Percentiles rank a stretch among this genome's conserved stretches.
Evolutionary conservation across 2,329 filamentous ascomycete genomes (phyloP).

Genomic region (Penicillium sp.): DNA sequence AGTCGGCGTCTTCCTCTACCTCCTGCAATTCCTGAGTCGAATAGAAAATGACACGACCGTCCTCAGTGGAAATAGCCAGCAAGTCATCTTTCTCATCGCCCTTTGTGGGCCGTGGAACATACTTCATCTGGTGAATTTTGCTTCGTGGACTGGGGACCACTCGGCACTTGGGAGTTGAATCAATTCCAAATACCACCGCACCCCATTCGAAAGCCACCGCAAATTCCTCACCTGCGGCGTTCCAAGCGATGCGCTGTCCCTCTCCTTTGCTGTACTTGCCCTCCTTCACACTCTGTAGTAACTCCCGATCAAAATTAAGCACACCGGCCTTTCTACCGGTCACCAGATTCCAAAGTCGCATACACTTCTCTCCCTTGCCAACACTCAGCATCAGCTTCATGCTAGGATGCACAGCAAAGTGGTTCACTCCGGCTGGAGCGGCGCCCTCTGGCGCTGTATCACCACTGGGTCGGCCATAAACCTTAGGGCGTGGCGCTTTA

Average conservation of each 20-base stretch:
- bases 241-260: constrained; percentile 80
- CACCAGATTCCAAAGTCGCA: constrained; percentile 95
- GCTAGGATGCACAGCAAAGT: constrained; percentile 92
- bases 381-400: constrained; percentile 97
- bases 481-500: constrained; percentile 82
- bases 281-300: constrained; percentile 75
- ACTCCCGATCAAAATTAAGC: constrained; percentile 74
- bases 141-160: constrained; percentile 67
- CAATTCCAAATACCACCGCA: constrained; percentile 78
- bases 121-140: constrained; percentile 81
- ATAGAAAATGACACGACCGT: constrained; percentile 83
- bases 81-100: constrained; percentile 51
- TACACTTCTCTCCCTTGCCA: constrained; percentile 82
- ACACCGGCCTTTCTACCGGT: constrained; percentile 95
- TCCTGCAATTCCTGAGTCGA: constrained; percentile 57
- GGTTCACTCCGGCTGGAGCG: constrained; percentile 84
- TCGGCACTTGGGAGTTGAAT: constrained; percentile 76
- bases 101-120: constrained; percentile 56
- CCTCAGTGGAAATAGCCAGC: constrained; percentile 81
- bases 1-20: constrained; percentile 46
- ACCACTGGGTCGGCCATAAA: constrained; percentile 76
- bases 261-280: constrained; percentile 76
- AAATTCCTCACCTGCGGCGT: constrained; percentile 74
- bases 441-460: constrained; percentile 83
- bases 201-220: constrained; percentile 87